A percentile compares a stretch with the other conserved stretches of the same genome.
Evolutionary conservation across 495 filamentous ascomycete genomes (phyloP).

Genomic region (Penicillium ucsense): DNA sequence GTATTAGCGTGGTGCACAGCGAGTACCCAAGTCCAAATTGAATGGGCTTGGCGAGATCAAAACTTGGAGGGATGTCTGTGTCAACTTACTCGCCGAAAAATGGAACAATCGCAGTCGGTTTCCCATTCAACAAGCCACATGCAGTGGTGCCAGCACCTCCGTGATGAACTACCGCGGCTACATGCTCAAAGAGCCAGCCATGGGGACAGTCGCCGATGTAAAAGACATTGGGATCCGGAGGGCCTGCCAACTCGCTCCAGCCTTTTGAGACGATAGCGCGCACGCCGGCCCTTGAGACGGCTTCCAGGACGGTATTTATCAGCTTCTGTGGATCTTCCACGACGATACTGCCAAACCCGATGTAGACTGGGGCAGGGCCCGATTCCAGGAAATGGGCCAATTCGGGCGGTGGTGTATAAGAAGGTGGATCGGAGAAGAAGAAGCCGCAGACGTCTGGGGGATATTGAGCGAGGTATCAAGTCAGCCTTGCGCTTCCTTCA

Average conservation of each 20-base stretch:
- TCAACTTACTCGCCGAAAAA: constrained; percentile 53
- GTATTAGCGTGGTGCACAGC: too few relatives aligned
- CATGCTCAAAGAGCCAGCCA: constrained; percentile 57
- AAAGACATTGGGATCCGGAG: constrained; percentile 37
- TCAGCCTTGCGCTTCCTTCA: background rate
- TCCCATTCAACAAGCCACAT: constrained; percentile 45
- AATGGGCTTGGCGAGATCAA: too few relatives aligned
- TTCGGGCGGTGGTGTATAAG: constrained; percentile 42
- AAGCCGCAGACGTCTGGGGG: constrained; percentile 46
- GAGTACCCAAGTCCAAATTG: too few relatives aligned
- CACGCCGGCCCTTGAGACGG: constrained; percentile 37
- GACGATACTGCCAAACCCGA: constrained; percentile 61
- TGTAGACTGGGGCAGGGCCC: constrained; percentile 51
- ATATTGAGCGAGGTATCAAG: background rate
- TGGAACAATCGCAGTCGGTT: constrained; percentile 52
- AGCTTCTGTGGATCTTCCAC: constrained; percentile 48
- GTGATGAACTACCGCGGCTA: constrained; percentile 53
- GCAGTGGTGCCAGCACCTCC: constrained; percentile 61
- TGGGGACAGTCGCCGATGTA: constrained; percentile 54
- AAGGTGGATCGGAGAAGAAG: constrained; percentile 44
- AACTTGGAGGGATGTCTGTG: background rate
- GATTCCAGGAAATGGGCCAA: constrained; percentile 42
- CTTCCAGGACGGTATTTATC: constrained; percentile 44
- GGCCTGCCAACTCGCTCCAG: constrained; percentile 52
- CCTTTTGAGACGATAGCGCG: constrained; percentile 54